Evolutionary conservation across 208 protist genomes (phyloP).

Genomic region (Trypanosoma caninum): DNA sequence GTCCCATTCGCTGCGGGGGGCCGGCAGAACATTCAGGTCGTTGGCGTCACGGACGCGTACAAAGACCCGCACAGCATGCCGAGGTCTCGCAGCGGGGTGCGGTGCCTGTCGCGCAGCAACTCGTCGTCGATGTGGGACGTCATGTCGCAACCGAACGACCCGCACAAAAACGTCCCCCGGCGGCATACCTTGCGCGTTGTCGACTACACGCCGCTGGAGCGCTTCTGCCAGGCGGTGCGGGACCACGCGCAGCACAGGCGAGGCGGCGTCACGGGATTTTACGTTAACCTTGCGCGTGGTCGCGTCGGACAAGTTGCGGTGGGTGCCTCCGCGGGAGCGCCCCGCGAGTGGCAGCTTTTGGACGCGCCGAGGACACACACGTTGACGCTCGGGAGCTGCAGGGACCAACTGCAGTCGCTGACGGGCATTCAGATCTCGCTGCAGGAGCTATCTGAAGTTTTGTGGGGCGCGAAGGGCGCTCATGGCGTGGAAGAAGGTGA

Average conservation of each 20-base stretch:
- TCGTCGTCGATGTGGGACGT: constrained; percentile 29
- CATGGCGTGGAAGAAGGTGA: constrained; percentile 13
- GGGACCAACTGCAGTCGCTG: constrained; percentile 66
- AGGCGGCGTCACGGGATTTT: constrained; percentile 66
- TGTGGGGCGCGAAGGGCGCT: constrained; percentile 47
- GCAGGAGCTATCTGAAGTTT: constrained; percentile 44
- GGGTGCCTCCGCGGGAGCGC: constrained; percentile 23
- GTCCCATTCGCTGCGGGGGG: constrained; percentile 33
- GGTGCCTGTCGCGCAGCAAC: constrained; percentile 27
- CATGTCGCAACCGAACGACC: too few species aligned
- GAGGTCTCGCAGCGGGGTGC: constrained; percentile 30
- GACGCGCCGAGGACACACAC: constrained; percentile 23
- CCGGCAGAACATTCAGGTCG: constrained; percentile 71
- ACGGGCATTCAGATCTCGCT: constrained; percentile 54
- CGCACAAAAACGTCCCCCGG: too few species aligned
- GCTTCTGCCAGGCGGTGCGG: constrained; percentile 68
- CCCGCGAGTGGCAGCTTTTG: constrained; percentile 45
- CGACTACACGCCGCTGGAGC: constrained; percentile 52
- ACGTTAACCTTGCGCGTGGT: constrained; percentile 68
- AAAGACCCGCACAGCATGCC: constrained; percentile 59
- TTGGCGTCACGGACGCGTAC: constrained; percentile 69
- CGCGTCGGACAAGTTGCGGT: constrained; percentile 37
- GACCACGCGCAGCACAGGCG: constrained; percentile 68
- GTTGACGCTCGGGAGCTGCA: constrained; percentile 53
- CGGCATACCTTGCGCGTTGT: constrained; percentile 40